Evolutionary conservation across 352 stramenopile genomes (phyloP), one percentile per base, ranked within the genome.

Genomic region (Phytophthora multivora): DNA sequence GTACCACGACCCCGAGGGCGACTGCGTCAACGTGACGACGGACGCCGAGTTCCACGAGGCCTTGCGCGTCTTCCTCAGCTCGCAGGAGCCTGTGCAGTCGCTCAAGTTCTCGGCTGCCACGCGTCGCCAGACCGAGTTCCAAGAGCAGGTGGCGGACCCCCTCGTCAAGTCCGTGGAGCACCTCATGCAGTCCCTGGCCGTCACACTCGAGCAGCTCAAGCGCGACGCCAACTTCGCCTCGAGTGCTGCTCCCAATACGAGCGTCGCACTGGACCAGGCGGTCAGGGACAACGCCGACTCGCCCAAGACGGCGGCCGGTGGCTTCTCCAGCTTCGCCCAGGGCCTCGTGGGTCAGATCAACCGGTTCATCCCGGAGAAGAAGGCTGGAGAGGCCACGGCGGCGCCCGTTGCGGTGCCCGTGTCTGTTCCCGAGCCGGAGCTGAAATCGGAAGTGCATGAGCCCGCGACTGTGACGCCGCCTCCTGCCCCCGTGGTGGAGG

Each of bases 61-160:
- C 16, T 74, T 81, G 45, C 71, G 70, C 45, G 75, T 89, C 13
- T 86, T 88, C 52, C 65, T 82, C 31, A 71, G 47, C 21, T 62
- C 59, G 13, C 33, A 57, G 12, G 66, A 73, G 42, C 30, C 76
- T 10, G 56, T 80, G 28, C 86, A 85, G 75, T 79, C 70, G 55
- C 74, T 93, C 69, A 88, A 86, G 58, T 93, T 93, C 56, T 76
- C 73, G 28, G 82, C 79, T n/a, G 67, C 85, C 25, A 56, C 68
- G 19, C 69, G 57, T 16, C 62, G 63, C 4, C 69, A 89, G 46
- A 59, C 60, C 0, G 71, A 73, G 28, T 77, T 86, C 43, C 64
- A 82, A 31, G 75, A 84, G 10, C 66, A 80, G 33, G 74, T 89
- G 21, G 63, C 78, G 5, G 78, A 88, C 19, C 80, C 75, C 19